phyloP scores from a whole-genome alignment of 2,329 filamentous ascomycete species.

The Nigrospora osmanthi region DNA sequence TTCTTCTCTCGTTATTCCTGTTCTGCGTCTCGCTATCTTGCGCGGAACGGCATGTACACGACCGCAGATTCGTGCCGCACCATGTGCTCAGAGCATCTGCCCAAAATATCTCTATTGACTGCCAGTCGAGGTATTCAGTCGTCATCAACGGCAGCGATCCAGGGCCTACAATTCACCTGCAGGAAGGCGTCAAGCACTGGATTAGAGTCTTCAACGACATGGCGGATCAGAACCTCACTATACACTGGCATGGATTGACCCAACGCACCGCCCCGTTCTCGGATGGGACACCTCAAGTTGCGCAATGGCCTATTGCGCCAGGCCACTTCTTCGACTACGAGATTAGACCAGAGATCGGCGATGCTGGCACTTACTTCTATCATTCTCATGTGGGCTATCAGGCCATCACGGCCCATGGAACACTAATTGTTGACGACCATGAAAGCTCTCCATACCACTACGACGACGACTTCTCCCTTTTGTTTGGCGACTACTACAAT shows the following conservation, averaged over 20 bases:
- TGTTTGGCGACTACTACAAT: conserved; percentile 49
- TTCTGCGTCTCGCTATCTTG: too few relatives aligned
- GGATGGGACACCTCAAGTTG: conserved; percentile 51
- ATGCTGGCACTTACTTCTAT: conserved; percentile 60
- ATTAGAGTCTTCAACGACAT: conserved; percentile 52
- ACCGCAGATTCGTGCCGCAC: conserved; percentile 8
- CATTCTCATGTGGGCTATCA: conserved; percentile 63
- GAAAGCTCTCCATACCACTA: conserved; percentile 43
- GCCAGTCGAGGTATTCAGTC: conserved; percentile 34
- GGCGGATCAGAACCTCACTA: conserved; percentile 41
- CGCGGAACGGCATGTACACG: too few relatives aligned
- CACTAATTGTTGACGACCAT: conserved; percentile 47
- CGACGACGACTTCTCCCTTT: conserved; percentile 51
- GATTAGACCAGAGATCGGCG: conserved; percentile 40
- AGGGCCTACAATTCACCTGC: conserved; percentile 38
- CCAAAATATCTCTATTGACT: conserved; percentile 33
- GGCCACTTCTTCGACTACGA: conserved; percentile 61
- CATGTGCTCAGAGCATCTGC: conserved; percentile 17
- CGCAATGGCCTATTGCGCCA: conserved; percentile 59
- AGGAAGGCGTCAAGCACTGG: conserved; percentile 43
- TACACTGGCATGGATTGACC: conserved; percentile 62
- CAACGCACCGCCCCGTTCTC: conserved; percentile 53
- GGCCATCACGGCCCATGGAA: conserved; percentile 46
- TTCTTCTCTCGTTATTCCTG: too few relatives aligned
- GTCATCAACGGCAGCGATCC: conserved; percentile 45